Percentiles rank a stretch among this genome's conserved stretches.
phyloP scores from a whole-genome alignment of 2,329 filamentous ascomycete species.

The Pseudogymnoascus sp. region DNA sequence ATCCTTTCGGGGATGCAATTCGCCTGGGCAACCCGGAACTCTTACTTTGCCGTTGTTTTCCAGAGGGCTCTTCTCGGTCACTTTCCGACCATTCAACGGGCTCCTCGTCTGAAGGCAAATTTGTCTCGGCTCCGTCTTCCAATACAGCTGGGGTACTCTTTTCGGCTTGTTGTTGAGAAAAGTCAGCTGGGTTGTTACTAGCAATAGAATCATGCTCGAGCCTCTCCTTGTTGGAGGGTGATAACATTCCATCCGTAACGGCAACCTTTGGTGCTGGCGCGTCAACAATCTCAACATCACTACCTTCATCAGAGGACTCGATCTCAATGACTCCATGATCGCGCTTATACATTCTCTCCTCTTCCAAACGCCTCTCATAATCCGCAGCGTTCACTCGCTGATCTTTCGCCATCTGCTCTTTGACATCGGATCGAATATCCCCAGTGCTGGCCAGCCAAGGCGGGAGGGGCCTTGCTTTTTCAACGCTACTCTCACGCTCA shows the following conservation, averaged over 20 bases:
- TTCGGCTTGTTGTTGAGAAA: not conserved
- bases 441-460: conserved; percentile 62
- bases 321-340: conserved; percentile 51
- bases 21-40: not conserved
- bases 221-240: not conserved
- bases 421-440: conserved; percentile 57
- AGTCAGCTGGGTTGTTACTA: not conserved
- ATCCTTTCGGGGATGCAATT: not conserved
- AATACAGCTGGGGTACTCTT: not conserved
- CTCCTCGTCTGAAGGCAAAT: conserved; percentile 16
- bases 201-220: not conserved
- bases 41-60: not conserved
- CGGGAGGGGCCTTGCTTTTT: conserved; percentile 48
- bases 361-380: conserved; percentile 46
- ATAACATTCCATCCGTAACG: conserved; percentile 8
- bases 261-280: conserved; percentile 30
- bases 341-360: conserved; percentile 40
- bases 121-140: not conserved
- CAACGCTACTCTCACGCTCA: conserved; percentile 26
- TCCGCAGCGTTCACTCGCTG: conserved; percentile 57
- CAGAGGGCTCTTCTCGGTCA: conserved; percentile 25
- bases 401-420: conserved; percentile 48
- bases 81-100: conserved; percentile 46
- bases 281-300: conserved; percentile 51
- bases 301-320: conserved; percentile 48